Evolutionary conservation across 257 asterid genomes (phyloP).

Genomic region (Nicotiana noctiflora): DNA sequence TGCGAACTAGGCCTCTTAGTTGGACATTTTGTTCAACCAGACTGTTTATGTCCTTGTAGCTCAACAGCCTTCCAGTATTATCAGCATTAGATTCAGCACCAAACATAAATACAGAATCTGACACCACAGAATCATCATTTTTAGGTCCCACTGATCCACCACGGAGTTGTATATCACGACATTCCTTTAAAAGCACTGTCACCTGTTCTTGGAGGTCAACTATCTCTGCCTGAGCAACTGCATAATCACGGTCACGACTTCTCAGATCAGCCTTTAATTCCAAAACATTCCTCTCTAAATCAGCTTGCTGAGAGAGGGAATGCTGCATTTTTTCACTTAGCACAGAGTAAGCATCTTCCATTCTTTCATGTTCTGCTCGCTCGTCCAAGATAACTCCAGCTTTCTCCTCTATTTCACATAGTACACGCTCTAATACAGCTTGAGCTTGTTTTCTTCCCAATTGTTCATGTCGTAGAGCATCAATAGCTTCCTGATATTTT

Average conservation of each 20-base stretch:
- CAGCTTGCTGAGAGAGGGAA: constrained; percentile 53
- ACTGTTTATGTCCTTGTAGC: constrained; percentile 83
- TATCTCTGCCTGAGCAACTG: constrained; percentile 59
- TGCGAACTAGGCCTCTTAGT: constrained; percentile 60
- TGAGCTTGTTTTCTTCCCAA: constrained; percentile 83
- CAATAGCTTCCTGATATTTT: constrained; percentile 91
- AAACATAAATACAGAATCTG: constrained; percentile 20
- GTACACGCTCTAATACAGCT: constrained; percentile 88
- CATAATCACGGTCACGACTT: constrained; percentile 75
- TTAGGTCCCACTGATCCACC: constrained; percentile 53
- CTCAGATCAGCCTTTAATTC: constrained; percentile 74
- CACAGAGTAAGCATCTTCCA: constrained; percentile 61
- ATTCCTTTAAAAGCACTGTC: constrained; percentile 77
- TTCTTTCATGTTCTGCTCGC: constrained; percentile 84
- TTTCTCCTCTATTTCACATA: constrained; percentile 77
- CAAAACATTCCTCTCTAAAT: constrained; percentile 47
- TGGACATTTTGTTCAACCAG: constrained; percentile 86
- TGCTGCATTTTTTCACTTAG: constrained; percentile 64
- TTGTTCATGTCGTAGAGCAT: constrained; percentile 87
- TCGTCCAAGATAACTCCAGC: constrained; percentile 81
- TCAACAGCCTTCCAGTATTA: constrained; percentile 44
- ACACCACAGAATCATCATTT: constrained; percentile 21
- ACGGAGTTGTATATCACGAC: constrained; percentile 89
- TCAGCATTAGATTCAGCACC: constrained; percentile 35
- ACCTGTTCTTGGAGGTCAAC: constrained; percentile 88